A percentile compares a stretch with the other conserved stretches of the same genome.
phyloP scores from a whole-genome alignment of 495 filamentous ascomycete genomes.

The Penicillium steckii region DNA sequence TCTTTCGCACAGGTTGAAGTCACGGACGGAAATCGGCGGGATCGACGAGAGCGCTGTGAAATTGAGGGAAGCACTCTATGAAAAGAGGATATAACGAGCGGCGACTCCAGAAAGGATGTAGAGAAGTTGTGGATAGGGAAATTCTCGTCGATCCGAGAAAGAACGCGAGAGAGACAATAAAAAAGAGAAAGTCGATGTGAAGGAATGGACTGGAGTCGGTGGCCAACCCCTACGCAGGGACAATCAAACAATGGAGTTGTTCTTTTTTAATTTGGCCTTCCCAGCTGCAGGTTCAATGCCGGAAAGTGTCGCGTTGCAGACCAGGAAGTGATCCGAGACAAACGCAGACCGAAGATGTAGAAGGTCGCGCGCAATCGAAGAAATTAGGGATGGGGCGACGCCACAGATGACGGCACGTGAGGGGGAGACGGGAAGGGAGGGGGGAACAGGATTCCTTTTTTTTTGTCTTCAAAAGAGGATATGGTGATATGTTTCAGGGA shows the following conservation, averaged over 20 bases:
- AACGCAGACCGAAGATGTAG: conserved; percentile 19
- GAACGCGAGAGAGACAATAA: conserved; percentile 9
- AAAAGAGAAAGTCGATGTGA: neutral
- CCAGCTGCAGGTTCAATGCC: conserved; percentile 24
- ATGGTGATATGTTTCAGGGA: conserved; percentile 6
- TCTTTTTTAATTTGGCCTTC: too few relatives aligned
- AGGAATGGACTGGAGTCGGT: conserved; percentile 12
- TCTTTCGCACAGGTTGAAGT: neutral
- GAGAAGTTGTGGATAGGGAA: neutral
- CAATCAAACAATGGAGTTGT: conserved; percentile 40
- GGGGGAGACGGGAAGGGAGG: conserved; percentile 5
- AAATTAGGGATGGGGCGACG: conserved; percentile 1
- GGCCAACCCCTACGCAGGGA: conserved; percentile 13
- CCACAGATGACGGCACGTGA: conserved; percentile 19
- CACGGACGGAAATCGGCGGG: neutral
- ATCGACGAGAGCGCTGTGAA: neutral
- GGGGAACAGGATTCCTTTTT: neutral
- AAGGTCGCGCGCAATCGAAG: conserved; percentile 7
- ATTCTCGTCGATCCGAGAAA: too few relatives aligned
- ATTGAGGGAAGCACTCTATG: neutral
- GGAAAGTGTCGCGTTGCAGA: conserved; percentile 25
- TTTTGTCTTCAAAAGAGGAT: neutral
- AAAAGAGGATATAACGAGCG: conserved; percentile 15
- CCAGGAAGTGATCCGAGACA: conserved; percentile 29
- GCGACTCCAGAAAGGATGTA: conserved; percentile 13